Percentiles rank a stretch among this genome's conserved stretches.
Conservation (phyloP, 2,329 filamentous ascomycete species). For the Aspergillus sp. region DNA sequence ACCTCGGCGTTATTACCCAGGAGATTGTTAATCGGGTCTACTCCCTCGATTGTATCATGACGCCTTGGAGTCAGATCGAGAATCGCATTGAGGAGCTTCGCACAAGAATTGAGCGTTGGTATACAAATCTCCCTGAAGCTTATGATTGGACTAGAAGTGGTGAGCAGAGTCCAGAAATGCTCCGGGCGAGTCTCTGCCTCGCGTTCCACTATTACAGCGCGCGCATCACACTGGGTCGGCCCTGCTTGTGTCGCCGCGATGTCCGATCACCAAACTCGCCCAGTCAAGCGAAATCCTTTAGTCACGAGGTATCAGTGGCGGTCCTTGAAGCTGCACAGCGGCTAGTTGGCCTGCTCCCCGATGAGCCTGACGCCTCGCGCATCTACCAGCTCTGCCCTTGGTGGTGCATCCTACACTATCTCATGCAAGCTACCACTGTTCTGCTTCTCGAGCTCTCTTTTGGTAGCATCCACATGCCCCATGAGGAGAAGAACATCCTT, state of each 20-base stretch:
- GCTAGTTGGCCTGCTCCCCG: constrained; percentile 44
- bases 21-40: constrained; percentile 45
- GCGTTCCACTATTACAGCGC: constrained; percentile 48
- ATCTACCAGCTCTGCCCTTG: constrained; percentile 44
- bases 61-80: constrained; percentile 44
- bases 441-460: constrained; percentile 49
- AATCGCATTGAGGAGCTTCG: constrained; percentile 39
- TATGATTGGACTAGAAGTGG: constrained; percentile 40
- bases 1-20: constrained; percentile 41
- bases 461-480: constrained; percentile 44
- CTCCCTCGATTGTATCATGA: constrained; percentile 38
- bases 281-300: constrained; percentile 31
- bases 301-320: constrained; percentile 39
- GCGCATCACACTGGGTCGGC: constrained; percentile 45
- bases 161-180: constrained; percentile 27
- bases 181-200: constrained; percentile 41
- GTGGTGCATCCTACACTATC: constrained; percentile 47
- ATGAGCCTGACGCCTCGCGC: constrained; percentile 41
- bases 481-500: constrained; percentile 39
- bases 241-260: constrained; percentile 48
- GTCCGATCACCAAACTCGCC: constrained; percentile 27
- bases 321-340: constrained; percentile 41
- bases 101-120: constrained; percentile 41
- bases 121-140: constrained; percentile 33
- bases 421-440: constrained; percentile 47